Conservation (phyloP, 441 rosid genomes). For the Daphne laureola region DNA sequence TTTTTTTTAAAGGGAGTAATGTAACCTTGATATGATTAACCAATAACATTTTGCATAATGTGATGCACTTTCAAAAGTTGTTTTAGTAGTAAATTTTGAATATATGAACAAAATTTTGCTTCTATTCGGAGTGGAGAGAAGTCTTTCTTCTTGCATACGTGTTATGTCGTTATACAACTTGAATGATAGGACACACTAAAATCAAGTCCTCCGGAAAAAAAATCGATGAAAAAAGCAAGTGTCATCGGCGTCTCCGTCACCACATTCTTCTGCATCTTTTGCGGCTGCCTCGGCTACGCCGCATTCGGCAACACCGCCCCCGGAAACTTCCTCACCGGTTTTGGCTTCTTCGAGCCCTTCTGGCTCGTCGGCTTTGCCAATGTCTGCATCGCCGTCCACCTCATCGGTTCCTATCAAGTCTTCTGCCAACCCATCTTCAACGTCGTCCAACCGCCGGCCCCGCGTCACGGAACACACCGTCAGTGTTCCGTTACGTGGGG, state of each 20-base stretch:
- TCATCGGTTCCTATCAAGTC: constrained; percentile 92
- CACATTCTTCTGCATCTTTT: constrained; percentile 59
- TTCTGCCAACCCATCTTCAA: constrained; percentile 66
- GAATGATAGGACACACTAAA: constrained; percentile 60
- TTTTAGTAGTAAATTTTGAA: no score
- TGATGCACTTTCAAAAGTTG: no score
- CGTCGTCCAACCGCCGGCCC: constrained; percentile 50
- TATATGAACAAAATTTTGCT: no score
- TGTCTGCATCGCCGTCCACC: constrained; percentile 69
- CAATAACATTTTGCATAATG: no score
- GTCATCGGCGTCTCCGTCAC: constrained; percentile 45
- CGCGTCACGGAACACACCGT: constrained; percentile 37
- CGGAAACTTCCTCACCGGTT: constrained; percentile 80
- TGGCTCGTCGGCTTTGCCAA: constrained; percentile 85
- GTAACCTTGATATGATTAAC: no score
- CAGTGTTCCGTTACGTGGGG: constrained; percentile 32
- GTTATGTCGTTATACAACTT: no score
- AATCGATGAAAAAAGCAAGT: constrained; percentile 67
- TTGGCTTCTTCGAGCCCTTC: constrained; percentile 81
- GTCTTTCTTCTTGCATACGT: no score
- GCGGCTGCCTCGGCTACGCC: constrained; percentile 76
- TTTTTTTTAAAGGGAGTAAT: no score
- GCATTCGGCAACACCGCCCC: constrained; percentile 80
- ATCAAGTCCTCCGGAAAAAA: constrained; percentile 67
- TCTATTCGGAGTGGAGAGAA: no score